Percentiles rank a stretch among this genome's conserved stretches.
phyloP scores from a whole-genome alignment of 495 filamentous ascomycete species.

The Xanthoparmelia taractica region DNA sequence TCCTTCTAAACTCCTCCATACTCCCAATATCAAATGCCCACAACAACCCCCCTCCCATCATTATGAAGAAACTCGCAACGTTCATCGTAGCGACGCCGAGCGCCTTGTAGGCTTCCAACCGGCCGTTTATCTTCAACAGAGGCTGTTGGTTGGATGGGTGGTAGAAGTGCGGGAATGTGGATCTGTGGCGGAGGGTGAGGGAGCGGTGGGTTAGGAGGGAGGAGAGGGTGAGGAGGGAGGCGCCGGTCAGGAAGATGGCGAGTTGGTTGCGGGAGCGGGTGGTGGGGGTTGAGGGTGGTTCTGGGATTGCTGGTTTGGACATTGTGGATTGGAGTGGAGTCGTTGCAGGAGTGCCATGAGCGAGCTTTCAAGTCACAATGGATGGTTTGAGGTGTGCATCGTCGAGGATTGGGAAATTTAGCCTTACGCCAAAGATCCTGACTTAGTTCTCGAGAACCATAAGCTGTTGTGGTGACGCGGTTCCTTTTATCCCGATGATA shows the following conservation, averaged over 20 bases:
- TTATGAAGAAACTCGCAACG: slow-evolving; percentile 59
- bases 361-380: background rate
- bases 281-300: slow-evolving; percentile 8
- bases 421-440: background rate
- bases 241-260: slow-evolving; percentile 58
- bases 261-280: slow-evolving; percentile 25
- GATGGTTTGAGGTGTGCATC: background rate
- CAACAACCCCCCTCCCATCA: slow-evolving; percentile 55
- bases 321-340: slow-evolving; percentile 6
- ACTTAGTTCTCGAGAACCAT: no score
- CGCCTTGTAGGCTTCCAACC: slow-evolving; percentile 65
- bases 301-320: slow-evolving; percentile 6
- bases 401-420: background rate
- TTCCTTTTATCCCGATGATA: no score
- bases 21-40: slow-evolving; percentile 66
- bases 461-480: no score
- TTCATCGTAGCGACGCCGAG: slow-evolving; percentile 79
- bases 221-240: slow-evolving; percentile 63
- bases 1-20: slow-evolving; percentile 58
- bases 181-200: slow-evolving; percentile 45
- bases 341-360: slow-evolving; percentile 7
- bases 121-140: slow-evolving; percentile 39
- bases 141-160: slow-evolving; percentile 42
- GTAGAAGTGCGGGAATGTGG: slow-evolving; percentile 57
- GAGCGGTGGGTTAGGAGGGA: slow-evolving; percentile 63